Evolutionary conservation across 164 flowering plant genomes (phyloP).

Genomic region (Litsea cubeba): DNA sequence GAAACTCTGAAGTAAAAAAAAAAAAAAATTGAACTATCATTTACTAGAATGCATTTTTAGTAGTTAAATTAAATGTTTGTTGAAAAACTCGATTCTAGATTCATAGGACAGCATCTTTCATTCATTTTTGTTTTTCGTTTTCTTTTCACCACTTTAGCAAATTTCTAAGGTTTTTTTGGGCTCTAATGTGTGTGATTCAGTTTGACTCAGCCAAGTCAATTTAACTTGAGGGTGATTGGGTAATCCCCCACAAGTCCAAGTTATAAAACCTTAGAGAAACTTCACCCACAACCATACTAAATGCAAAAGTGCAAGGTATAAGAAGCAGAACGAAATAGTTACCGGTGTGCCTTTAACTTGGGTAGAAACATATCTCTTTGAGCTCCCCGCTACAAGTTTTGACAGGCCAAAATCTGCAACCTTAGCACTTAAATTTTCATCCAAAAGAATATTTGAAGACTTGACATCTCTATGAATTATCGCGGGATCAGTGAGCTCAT

Average conservation of each 20-base stretch:
- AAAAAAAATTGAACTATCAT: too few relatives aligned
- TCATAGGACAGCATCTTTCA: too few relatives aligned
- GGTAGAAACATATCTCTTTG: slow-evolving; percentile 28
- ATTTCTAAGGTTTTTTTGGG: background rate
- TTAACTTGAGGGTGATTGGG: background rate
- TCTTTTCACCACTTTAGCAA: too few relatives aligned
- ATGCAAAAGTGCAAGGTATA: background rate
- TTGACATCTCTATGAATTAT: slow-evolving; percentile 43
- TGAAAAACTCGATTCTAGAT: too few relatives aligned
- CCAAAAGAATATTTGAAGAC: slow-evolving; percentile 36
- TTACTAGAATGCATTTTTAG: too few relatives aligned
- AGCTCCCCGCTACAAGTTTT: slow-evolving; percentile 22
- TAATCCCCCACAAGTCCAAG: background rate
- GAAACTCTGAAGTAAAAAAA: too few relatives aligned
- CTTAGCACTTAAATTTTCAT: slow-evolving; percentile 34
- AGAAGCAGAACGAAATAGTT: background rate
- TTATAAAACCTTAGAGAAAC: background rate
- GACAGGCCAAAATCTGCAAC: slow-evolving; percentile 43
- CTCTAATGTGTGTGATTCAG: background rate
- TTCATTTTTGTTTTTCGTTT: too few relatives aligned
- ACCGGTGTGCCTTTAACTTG: slow-evolving; percentile 48
- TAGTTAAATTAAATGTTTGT: too few relatives aligned
- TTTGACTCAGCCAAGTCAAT: too few relatives aligned
- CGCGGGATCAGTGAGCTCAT: slow-evolving; percentile 40
- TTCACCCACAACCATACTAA: background rate